Evolutionary conservation across 345 rosid species (phyloP), one percentile per base, ranked within the genome.

Genomic region (Noccaea bulbosa): DNA sequence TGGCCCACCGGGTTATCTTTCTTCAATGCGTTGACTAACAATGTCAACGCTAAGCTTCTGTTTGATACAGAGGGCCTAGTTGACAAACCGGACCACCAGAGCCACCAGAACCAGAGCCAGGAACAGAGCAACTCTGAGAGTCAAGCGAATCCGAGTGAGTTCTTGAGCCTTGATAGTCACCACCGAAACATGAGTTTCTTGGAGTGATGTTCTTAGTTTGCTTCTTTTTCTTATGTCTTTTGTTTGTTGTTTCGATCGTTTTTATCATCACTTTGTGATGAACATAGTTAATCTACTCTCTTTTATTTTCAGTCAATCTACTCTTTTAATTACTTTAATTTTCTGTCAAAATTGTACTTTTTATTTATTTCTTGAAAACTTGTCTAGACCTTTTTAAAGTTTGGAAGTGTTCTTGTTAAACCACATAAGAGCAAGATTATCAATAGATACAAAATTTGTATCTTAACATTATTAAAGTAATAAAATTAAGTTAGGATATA

Each of bases 1-100:
- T 89, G 99, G 99, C 96, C 97, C 9, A 84, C 88, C 44, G 97
- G 98, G 22, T 50, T 88, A 81, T 84, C 95, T 44, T 88, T 91
- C 86, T 91, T 91, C 77, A 88, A 82, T 66, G 97, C 93, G 20
- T 83, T 94, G 59, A 87, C 96, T 0, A 88, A 89, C 16, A 79
- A 84, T 44, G 78, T 84, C 10, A 91, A 89, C 9, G 90, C 88
- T 38, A 89, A 88, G 84, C 95, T 91, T 48, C 72, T 94, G 75
- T 88, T 89, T 48, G 84, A 84, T 22, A 81, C 89, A 0, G 95
- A 93, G 37, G 83, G 80, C 37, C 62, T 85, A 61, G 72, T 77
- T 64, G 80, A 77, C 45, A 77, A 77, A 59, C 57, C 70, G 15
- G 85, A 83, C 72, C 81, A 85, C 9, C 74, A 69, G 49, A 69